Evolutionary conservation across 495 filamentous ascomycete species (phyloP).

Genomic region (Parmelia sp.): DNA sequence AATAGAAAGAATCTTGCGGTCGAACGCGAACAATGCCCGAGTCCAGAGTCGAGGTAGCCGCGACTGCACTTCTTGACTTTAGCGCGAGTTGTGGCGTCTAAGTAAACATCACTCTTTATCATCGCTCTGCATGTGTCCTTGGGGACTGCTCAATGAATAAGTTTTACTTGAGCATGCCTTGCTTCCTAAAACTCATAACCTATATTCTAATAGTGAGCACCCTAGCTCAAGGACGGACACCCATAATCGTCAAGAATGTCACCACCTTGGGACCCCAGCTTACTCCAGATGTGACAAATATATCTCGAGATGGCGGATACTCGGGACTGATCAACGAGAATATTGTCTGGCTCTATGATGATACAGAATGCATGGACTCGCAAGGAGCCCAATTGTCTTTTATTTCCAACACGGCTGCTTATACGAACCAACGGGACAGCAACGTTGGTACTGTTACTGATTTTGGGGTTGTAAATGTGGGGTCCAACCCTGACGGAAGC

Average conservation of each 20-base stretch:
- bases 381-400: slow-evolving; percentile 28
- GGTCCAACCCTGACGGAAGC: slow-evolving; percentile 24
- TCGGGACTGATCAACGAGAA: slow-evolving; percentile 26
- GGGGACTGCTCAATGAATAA: neutral
- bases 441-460: slow-evolving; percentile 26
- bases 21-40: neutral
- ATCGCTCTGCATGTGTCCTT: neutral
- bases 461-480: slow-evolving; percentile 27
- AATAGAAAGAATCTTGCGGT: neutral
- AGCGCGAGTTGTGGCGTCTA: neutral
- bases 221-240: slow-evolving; percentile 12
- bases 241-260: slow-evolving; percentile 26
- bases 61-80: slow-evolving; percentile 1
- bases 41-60: neutral
- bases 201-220: slow-evolving; percentile 3
- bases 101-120: neutral
- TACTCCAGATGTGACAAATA: slow-evolving; percentile 21
- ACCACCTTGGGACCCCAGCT: slow-evolving; percentile 26
- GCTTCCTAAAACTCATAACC: neutral
- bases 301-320: slow-evolving; percentile 30
- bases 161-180: neutral
- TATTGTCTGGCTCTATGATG: slow-evolving; percentile 31
- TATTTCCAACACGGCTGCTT: slow-evolving; percentile 30
- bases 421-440: slow-evolving; percentile 8
- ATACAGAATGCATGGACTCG: slow-evolving; percentile 28